These are phyloP conservation scores for Paraphoma chrysanthemicola DNA, from an alignment of 2,329 filamentous ascomycete genomes.

Conservation along the genomic window DNA sequence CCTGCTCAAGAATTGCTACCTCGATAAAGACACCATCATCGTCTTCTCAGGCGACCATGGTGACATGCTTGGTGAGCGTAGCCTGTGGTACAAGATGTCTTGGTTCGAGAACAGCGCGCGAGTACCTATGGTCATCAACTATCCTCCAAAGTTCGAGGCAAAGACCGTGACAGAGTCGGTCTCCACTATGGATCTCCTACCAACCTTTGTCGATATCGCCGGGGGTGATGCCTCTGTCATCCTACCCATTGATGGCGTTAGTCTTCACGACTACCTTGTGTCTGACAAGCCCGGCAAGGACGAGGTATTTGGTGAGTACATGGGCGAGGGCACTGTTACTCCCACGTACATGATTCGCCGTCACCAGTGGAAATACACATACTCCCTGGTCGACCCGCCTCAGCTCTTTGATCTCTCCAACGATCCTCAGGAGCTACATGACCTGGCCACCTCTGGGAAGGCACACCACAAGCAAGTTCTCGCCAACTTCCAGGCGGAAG, in stretches of 20 bases:
- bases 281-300: constrained; percentile 68
- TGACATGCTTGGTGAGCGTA: constrained; percentile 93
- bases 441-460: constrained; percentile 63
- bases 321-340: constrained; percentile 87
- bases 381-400: constrained; percentile 80
- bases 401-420: constrained; percentile 81
- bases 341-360: constrained; percentile 94
- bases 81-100: constrained; percentile 97
- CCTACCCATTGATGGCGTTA: constrained; percentile 86
- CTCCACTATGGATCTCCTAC: constrained; percentile 87
- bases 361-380: constrained; percentile 89
- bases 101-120: constrained; percentile 93
- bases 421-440: constrained; percentile 80
- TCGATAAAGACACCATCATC: constrained; percentile 86
- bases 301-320: constrained; percentile 94
- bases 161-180: constrained; percentile 83
- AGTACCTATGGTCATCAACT: constrained; percentile 84
- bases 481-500: constrained; percentile 75
- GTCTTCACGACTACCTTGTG: constrained; percentile 59
- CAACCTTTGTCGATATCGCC: constrained; percentile 84
- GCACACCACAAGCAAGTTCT: constrained; percentile 50
- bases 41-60: constrained; percentile 94
- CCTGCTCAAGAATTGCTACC: constrained; percentile 77
- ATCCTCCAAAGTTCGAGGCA: constrained; percentile 76
- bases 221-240: constrained; percentile 72